A percentile compares a stretch with the other conserved stretches of the same genome.
phyloP scores from a whole-genome alignment of 164 flowering plant genomes.

The Magnolia kwangsiensis region DNA sequence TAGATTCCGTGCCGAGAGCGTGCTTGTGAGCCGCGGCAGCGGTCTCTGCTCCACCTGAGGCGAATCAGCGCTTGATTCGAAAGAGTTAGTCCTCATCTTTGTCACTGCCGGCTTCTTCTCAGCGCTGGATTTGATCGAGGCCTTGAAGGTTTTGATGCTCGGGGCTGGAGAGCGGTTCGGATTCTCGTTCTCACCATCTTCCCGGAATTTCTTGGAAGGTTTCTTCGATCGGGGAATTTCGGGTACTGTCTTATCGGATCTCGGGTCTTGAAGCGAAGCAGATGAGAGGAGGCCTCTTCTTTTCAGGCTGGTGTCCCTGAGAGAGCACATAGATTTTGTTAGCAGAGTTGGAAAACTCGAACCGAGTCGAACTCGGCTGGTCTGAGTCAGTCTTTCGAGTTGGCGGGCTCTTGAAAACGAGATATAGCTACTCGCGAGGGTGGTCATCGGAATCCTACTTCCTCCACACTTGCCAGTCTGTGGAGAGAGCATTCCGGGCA shows the following conservation, averaged over 20 bases:
- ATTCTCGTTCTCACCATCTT: conserved; percentile 64
- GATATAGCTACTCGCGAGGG: no score
- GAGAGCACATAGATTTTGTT: neutral
- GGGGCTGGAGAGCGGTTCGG: conserved; percentile 45
- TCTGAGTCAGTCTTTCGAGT: neutral
- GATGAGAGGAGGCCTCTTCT: conserved; percentile 43
- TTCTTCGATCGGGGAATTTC: conserved; percentile 7
- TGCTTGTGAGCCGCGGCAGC: conserved; percentile 47
- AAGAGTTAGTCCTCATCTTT: neutral
- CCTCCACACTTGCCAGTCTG: no score
- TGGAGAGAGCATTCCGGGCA: no score
- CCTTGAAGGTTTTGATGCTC: conserved; percentile 33
- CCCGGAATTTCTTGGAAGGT: conserved; percentile 18
- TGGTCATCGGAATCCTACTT: no score
- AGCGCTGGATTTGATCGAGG: conserved; percentile 48
- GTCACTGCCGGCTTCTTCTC: conserved; percentile 31
- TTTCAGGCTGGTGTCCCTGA: conserved; percentile 54
- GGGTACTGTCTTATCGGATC: neutral
- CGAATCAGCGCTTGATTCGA: conserved; percentile 6
- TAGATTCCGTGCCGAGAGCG: conserved; percentile 68
- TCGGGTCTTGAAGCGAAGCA: neutral
- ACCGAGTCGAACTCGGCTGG: neutral
- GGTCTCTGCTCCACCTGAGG: conserved; percentile 18
- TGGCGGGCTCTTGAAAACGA: no score
- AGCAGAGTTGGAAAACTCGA: neutral